phyloP scores from a whole-genome alignment of 768 basidiomycete genomes.

The Lactifluus pinguis region DNA sequence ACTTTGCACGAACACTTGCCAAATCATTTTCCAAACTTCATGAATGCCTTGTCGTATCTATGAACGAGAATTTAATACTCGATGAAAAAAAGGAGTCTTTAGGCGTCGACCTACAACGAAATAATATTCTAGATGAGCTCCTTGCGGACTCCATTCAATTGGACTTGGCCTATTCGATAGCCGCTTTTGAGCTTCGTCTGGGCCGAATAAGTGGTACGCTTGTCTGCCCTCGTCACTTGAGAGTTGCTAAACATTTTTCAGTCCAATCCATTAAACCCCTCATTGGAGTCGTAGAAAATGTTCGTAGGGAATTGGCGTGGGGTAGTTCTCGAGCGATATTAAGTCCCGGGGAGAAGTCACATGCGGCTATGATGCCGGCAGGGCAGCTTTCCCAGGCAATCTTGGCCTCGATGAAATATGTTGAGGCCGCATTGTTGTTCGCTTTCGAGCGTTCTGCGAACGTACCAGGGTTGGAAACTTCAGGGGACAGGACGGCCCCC shows the following conservation, averaged over 20 bases:
- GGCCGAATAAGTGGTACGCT: slow-evolving; percentile 35
- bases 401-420: slow-evolving; percentile 28
- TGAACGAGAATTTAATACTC: slow-evolving; percentile 23
- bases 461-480: slow-evolving; percentile 1
- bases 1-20: slow-evolving; percentile 34
- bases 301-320: slow-evolving; percentile 38
- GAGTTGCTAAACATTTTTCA: slow-evolving; percentile 14
- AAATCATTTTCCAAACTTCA: slow-evolving; percentile 29
- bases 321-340: slow-evolving; percentile 26
- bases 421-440: slow-evolving; percentile 23
- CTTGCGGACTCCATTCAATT: slow-evolving; percentile 31
- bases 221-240: background rate
- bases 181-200: slow-evolving; percentile 37
- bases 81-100: background rate
- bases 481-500: slow-evolving; percentile 6
- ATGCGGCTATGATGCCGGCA: slow-evolving; percentile 24
- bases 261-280: slow-evolving; percentile 38
- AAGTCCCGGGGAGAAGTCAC: background rate
- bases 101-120: slow-evolving; percentile 19
- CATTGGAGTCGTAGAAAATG: slow-evolving; percentile 35
- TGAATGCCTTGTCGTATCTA: slow-evolving; percentile 27
- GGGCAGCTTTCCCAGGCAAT: slow-evolving; percentile 30
- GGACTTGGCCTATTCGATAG: slow-evolving; percentile 35
- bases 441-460: slow-evolving; percentile 27
- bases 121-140: slow-evolving; percentile 22